These are phyloP conservation scores for Tolypocladium album DNA, from an alignment of 2,329 filamentous ascomycete genomes.

Conservation along the genomic window DNA sequence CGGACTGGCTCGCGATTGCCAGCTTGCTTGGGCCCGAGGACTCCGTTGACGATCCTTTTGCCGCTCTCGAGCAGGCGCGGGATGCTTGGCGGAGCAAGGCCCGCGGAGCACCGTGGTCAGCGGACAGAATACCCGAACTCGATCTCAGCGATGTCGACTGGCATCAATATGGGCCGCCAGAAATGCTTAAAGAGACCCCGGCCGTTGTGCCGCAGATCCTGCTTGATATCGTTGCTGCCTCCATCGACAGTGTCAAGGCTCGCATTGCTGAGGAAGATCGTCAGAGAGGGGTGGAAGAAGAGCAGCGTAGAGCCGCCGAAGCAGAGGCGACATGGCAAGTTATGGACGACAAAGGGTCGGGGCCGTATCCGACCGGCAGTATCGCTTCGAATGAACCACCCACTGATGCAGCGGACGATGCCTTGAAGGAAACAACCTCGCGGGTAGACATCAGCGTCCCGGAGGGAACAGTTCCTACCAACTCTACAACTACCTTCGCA, in stretches of 20 bases:
- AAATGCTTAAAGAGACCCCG: constrained; percentile 25
- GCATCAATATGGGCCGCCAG: constrained; percentile 35
- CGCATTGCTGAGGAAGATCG: constrained; percentile 21
- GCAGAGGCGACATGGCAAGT: constrained; percentile 8
- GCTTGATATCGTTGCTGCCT: constrained; percentile 27
- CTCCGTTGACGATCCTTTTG: constrained; percentile 17
- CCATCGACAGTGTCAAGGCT: constrained; percentile 32
- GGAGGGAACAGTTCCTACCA: background rate
- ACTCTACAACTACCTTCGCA: background rate
- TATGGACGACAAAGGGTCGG: constrained; percentile 18
- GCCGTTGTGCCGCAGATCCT: constrained; percentile 29
- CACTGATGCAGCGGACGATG: background rate
- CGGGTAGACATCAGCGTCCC: background rate
- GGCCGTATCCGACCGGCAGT: constrained; percentile 24
- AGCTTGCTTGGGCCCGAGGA: constrained; percentile 19
- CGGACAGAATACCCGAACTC: constrained; percentile 11
- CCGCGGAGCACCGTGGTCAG: constrained; percentile 8
- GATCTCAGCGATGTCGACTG: constrained; percentile 27
- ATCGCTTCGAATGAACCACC: constrained; percentile 6
- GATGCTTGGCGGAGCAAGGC: constrained; percentile 12
- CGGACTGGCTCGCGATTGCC: constrained; percentile 13
- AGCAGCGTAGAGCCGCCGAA: constrained; percentile 12
- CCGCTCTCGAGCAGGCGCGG: constrained; percentile 12
- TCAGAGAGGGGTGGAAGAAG: constrained; percentile 16
- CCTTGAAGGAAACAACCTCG: background rate